Conservation (phyloP, 75 land plant genomes). For the Isoetes taiwanensis region DNA sequence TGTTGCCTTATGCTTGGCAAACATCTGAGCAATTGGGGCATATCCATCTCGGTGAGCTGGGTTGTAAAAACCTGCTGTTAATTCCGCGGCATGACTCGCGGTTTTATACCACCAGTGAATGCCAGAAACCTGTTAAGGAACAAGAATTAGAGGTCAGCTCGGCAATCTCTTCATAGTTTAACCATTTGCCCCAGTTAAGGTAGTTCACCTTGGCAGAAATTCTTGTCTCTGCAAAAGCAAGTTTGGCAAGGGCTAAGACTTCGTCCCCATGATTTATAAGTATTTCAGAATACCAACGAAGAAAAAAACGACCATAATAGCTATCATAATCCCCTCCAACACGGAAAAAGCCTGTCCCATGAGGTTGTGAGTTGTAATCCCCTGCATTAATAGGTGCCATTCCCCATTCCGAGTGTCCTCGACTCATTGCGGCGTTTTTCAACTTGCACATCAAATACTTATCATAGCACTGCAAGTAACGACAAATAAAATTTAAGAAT, state of each 20-base stretch:
- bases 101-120: constrained; percentile 99
- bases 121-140: constrained; percentile 66
- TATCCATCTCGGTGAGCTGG: constrained; percentile 90
- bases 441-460: constrained; percentile 57
- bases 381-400: constrained; percentile 79
- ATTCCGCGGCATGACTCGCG: constrained; percentile 96
- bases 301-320: constrained; percentile 92
- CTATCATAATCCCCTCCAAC: constrained; percentile 99
- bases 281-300: constrained; percentile 71
- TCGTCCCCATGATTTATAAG: constrained; percentile 86
- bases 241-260: constrained; percentile 70
- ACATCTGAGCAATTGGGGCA: constrained; percentile 54
- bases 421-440: constrained; percentile 56
- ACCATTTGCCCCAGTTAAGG: no score
- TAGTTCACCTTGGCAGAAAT: constrained; percentile 91
- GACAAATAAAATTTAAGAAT: no score
- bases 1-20: constrained; percentile 60
- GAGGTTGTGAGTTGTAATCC: constrained; percentile 69
- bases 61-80: constrained; percentile 91
- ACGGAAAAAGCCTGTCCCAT: constrained; percentile 86
- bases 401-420: constrained; percentile 85
- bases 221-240: constrained; percentile 76
- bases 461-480: constrained; percentile 85
- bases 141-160: constrained; percentile 1
- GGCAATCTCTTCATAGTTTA: constrained; percentile 9